phyloP scores from a whole-genome alignment of 306 rosid genomes.

The Prunus mira region DNA sequence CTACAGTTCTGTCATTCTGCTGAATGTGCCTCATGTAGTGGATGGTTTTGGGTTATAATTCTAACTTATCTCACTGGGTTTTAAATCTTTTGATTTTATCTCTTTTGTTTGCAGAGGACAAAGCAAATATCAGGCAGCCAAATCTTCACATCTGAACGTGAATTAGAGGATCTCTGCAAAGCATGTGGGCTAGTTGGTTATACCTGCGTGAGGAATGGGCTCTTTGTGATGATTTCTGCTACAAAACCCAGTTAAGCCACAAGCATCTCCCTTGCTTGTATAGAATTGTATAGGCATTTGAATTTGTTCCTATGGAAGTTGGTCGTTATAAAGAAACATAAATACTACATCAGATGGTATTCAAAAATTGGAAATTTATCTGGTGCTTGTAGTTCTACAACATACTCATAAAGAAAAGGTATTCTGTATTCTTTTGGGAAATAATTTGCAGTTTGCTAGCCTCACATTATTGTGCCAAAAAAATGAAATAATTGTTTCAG shows the following conservation, averaged over 20 bases:
- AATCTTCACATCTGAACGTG: constrained; percentile 56
- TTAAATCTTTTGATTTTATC: not conserved
- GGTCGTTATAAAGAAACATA: too few relatives aligned
- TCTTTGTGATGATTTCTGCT: constrained; percentile 80
- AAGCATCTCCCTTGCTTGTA: not conserved
- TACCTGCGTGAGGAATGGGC: constrained; percentile 58
- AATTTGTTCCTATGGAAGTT: not conserved
- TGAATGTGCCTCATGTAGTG: not conserved
- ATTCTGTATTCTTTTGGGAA: too few relatives aligned
- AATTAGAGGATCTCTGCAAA: constrained; percentile 78
- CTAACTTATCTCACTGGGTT: not conserved
- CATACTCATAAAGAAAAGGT: too few relatives aligned
- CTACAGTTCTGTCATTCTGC: not conserved
- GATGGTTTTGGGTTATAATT: not conserved
- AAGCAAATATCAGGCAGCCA: constrained; percentile 55
- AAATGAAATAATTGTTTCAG: too few relatives aligned
- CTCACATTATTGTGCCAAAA: too few relatives aligned
- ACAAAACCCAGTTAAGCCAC: constrained; percentile 48
- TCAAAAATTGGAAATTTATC: too few relatives aligned
- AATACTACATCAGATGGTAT: too few relatives aligned
- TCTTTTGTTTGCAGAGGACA: constrained; percentile 28
- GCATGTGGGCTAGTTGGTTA: constrained; percentile 67
- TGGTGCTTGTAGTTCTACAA: too few relatives aligned
- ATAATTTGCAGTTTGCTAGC: too few relatives aligned
- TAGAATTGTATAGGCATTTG: not conserved